phyloP scores from a whole-genome alignment of 768 basidiomycete species.

The Naganishia randhawae region DNA sequence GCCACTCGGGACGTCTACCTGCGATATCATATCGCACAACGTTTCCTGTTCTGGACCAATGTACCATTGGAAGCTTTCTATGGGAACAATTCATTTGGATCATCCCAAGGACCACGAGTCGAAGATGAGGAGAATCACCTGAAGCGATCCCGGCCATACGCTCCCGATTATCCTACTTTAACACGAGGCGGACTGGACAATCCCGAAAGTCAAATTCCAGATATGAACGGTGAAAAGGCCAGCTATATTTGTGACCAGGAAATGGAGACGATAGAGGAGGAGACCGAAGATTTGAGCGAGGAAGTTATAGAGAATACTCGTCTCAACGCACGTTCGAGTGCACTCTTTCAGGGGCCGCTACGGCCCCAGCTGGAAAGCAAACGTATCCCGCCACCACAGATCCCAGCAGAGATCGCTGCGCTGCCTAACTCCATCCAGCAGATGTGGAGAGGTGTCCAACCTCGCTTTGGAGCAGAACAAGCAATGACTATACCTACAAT shows the following conservation, averaged over 20 bases:
- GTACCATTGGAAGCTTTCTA: slow-evolving; percentile 10
- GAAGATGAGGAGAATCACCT: not conserved
- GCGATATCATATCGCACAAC: slow-evolving; percentile 16
- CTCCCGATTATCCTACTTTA: slow-evolving; percentile 13
- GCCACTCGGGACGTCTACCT: slow-evolving; percentile 5
- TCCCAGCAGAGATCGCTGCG: slow-evolving; percentile 1
- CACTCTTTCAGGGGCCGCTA: not conserved
- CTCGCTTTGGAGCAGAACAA: not conserved
- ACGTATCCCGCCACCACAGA: not conserved
- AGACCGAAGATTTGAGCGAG: not conserved
- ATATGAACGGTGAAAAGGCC: not conserved
- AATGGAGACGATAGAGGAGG: not conserved
- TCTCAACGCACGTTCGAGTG: not conserved
- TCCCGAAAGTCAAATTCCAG: slow-evolving; percentile 4
- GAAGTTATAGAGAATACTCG: slow-evolving; percentile 13
- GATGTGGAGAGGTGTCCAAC: slow-evolving; percentile 11
- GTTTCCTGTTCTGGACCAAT: slow-evolving; percentile 12
- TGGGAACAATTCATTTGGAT: not conserved
- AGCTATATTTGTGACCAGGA: no score
- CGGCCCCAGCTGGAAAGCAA: not conserved
- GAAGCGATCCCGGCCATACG: not conserved
- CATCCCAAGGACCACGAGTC: not conserved
- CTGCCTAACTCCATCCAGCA: slow-evolving; percentile 10
- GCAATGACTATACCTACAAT: not conserved
- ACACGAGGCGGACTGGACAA: slow-evolving; percentile 1